phyloP scores from a whole-genome alignment of 331 rosid species.

The Arachis monticola region DNA sequence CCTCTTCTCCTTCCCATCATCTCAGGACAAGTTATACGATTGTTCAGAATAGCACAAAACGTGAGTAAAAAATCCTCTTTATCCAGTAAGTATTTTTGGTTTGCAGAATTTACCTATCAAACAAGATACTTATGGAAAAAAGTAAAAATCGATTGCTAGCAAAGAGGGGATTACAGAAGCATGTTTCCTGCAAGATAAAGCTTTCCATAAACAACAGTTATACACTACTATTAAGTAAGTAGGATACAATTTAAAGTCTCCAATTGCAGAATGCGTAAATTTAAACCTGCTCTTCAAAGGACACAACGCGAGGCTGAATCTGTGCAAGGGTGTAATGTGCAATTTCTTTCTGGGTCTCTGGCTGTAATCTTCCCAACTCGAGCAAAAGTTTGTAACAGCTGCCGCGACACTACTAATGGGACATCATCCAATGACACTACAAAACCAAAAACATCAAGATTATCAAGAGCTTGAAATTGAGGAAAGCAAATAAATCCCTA shows the following conservation, averaged over 20 bases:
- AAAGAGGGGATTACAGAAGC: neutral
- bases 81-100: neutral
- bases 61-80: too few species aligned
- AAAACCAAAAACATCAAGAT: neutral
- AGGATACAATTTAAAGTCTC: neutral
- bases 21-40: slow-evolving; percentile 22
- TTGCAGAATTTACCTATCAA: neutral
- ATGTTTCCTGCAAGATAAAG: neutral
- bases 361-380: slow-evolving; percentile 83
- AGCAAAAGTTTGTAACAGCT: slow-evolving; percentile 88
- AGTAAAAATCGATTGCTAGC: neutral
- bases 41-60: neutral
- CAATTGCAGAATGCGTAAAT: slow-evolving; percentile 21
- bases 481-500: slow-evolving; percentile 8
- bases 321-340: slow-evolving; percentile 88
- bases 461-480: slow-evolving; percentile 18
- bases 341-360: slow-evolving; percentile 85
- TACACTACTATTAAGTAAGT: neutral
- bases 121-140: slow-evolving; percentile 11
- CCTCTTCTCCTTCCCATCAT: slow-evolving; percentile 8
- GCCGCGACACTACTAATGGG: slow-evolving; percentile 93
- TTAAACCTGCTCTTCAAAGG: slow-evolving; percentile 94
- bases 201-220: neutral
- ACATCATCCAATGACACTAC: slow-evolving; percentile 94
- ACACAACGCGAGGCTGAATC: slow-evolving; percentile 96